These are phyloP conservation scores for Aspergillus aculeatinus DNA, from an alignment of 2,329 filamentous ascomycete genomes.

Conservation along the genomic window DNA sequence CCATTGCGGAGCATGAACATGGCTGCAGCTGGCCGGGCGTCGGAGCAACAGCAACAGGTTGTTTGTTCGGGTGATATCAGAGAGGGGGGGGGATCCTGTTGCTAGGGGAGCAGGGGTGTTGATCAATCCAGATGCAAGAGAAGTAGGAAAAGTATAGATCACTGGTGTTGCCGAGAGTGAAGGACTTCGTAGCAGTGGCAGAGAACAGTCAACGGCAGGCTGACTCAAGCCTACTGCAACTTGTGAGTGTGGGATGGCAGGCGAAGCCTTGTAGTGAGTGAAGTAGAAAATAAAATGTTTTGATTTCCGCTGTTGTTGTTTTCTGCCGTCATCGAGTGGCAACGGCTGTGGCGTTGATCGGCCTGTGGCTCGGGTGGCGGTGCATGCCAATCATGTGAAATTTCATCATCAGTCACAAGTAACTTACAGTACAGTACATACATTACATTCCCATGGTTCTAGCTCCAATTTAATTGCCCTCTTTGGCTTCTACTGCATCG, in stretches of 20 bases:
- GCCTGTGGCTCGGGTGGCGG: conserved; percentile 16
- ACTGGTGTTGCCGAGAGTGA: background rate
- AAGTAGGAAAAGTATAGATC: background rate
- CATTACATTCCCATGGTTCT: too few species aligned
- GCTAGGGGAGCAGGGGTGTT: conserved; percentile 4
- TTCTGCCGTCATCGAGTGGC: conserved; percentile 27
- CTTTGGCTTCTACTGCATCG: background rate
- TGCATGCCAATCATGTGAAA: conserved; percentile 2
- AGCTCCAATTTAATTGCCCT: background rate
- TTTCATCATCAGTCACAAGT: background rate
- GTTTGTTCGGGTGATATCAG: conserved; percentile 14
- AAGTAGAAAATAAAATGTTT: conserved; percentile 15
- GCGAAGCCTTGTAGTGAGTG: background rate
- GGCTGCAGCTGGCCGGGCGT: conserved; percentile 30
- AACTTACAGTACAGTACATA: too few species aligned
- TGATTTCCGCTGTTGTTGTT: conserved; percentile 19
- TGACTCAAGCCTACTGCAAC: background rate
- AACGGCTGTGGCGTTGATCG: conserved; percentile 9
- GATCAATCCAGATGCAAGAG: background rate
- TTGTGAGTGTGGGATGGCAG: background rate
- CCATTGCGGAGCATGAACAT: conserved; percentile 61
- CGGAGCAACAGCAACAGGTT: conserved; percentile 22
- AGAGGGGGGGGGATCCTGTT: conserved; percentile 9
- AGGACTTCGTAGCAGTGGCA: background rate
- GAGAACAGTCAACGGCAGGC: background rate